Percentiles rank a stretch among this genome's conserved stretches.
Evolutionary conservation across 2,329 filamentous ascomycete species (phyloP).

Genomic region (Curvularia spicifera): DNA sequence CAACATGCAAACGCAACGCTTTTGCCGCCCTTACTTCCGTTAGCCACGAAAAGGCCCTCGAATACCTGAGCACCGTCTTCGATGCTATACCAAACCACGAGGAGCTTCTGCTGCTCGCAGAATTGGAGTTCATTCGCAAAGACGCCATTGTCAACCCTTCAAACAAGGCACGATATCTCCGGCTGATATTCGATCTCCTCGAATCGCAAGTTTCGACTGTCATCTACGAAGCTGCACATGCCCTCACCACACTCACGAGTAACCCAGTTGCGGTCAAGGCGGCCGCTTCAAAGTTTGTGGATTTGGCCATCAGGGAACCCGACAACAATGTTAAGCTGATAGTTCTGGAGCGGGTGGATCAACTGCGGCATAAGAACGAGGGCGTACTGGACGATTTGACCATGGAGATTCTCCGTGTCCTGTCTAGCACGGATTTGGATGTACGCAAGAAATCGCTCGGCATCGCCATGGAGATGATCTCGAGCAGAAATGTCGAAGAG

Average conservation of each 20-base stretch:
- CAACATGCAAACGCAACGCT: slow-evolving; percentile 96
- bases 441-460: slow-evolving; percentile 89
- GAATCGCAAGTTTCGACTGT: slow-evolving; percentile 94
- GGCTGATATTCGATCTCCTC: slow-evolving; percentile 94
- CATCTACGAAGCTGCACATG: slow-evolving; percentile 96
- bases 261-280: slow-evolving; percentile 98
- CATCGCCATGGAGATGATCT: slow-evolving; percentile 96
- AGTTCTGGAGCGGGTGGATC: slow-evolving; percentile 90
- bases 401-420: slow-evolving; percentile 95
- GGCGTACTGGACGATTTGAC: slow-evolving; percentile 90
- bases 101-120: slow-evolving; percentile 88
- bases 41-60: slow-evolving; percentile 88
- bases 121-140: slow-evolving; percentile 96
- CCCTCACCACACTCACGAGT: slow-evolving; percentile 88
- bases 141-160: slow-evolving; percentile 93
- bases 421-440: slow-evolving; percentile 95
- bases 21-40: slow-evolving; percentile 91
- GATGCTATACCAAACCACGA: slow-evolving; percentile 94
- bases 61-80: slow-evolving; percentile 87
- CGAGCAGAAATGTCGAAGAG: slow-evolving; percentile 98
- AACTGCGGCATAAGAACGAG: slow-evolving; percentile 84
- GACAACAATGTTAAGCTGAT: slow-evolving; percentile 99
- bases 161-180: slow-evolving; percentile 93
- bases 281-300: slow-evolving; percentile 93
- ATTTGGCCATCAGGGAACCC: slow-evolving; percentile 94